Percentiles rank a stretch among this genome's conserved stretches.
Evolutionary conservation across 116 monocot genomes (phyloP).

Genomic region (Zostera marina): DNA sequence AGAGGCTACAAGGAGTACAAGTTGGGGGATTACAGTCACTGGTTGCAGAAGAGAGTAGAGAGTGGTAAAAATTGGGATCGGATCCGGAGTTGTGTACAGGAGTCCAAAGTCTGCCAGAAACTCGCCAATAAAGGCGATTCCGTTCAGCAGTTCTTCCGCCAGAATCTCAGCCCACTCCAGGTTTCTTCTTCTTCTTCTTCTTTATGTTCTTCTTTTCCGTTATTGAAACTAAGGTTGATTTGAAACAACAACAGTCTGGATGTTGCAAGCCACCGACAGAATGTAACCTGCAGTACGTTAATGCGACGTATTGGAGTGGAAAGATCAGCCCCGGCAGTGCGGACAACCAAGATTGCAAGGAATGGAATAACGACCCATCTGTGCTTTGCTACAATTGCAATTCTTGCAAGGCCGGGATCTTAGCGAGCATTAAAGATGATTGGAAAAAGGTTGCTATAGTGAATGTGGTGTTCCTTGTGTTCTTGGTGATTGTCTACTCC

Average conservation of each 20-base stretch:
- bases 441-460: conserved; percentile 32
- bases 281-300: conserved; percentile 15
- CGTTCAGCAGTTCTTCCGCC: conserved; percentile 19
- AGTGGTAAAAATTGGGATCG: conserved; percentile 42
- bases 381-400: conserved; percentile 26
- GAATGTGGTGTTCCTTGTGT: conserved; percentile 15
- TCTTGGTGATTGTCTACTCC: conserved; percentile 36
- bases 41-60: conserved; percentile 71
- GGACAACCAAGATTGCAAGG: conserved; percentile 12
- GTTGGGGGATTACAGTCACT: conserved; percentile 73
- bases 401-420: conserved; percentile 37
- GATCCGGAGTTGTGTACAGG: conserved; percentile 54
- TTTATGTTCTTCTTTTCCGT: too few relatives aligned
- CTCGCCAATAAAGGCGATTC: conserved; percentile 29
- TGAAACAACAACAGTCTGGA: conserved; percentile 37
- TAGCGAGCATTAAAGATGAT: conserved; percentile 19
- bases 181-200: conserved; percentile 11
- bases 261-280: conserved; percentile 33
- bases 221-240: too few relatives aligned
- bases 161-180: conserved; percentile 66
- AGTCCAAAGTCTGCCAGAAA: conserved; percentile 56
- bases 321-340: too few relatives aligned
- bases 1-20: conserved; percentile 80
- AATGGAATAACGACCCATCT: conserved; percentile 17
- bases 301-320: conserved; percentile 17